A percentile compares a stretch with the other conserved stretches of the same genome.
Conservation (phyloP, 2,329 filamentous ascomycete species). For the Fusarium sp. region DNA sequence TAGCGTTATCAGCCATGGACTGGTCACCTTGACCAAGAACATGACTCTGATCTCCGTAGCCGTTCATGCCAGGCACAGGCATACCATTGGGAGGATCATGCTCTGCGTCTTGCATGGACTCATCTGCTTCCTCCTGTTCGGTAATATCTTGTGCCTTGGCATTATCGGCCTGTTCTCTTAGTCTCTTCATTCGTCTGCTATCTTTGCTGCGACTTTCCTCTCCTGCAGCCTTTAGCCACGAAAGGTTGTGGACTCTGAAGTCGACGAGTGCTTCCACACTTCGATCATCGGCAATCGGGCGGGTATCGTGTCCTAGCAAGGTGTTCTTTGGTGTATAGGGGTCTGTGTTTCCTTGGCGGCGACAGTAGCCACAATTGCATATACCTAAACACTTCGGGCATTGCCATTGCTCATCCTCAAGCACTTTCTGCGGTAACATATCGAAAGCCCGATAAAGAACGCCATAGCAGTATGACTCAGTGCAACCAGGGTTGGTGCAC, state of each 20-base stretch:
- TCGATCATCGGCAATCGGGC: conserved; percentile 87
- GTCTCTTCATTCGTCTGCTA: conserved; percentile 67
- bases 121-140: conserved; percentile 47
- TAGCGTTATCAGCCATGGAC: conserved; percentile 12
- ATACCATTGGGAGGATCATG: conserved; percentile 14
- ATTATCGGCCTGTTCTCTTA: conserved; percentile 68
- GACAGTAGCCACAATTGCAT: conserved; percentile 88
- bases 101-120: conserved; percentile 31
- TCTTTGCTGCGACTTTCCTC: conserved; percentile 69
- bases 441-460: conserved; percentile 92
- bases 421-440: conserved; percentile 83
- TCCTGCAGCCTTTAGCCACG: conserved; percentile 76
- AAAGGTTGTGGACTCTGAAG: conserved; percentile 88
- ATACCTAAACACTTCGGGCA: conserved; percentile 89
- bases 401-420: conserved; percentile 85
- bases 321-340: conserved; percentile 91
- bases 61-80: conserved; percentile 34
- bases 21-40: conserved; percentile 44
- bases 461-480: conserved; percentile 90
- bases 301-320: conserved; percentile 90
- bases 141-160: conserved; percentile 66
- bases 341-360: conserved; percentile 72
- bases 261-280: conserved; percentile 93
- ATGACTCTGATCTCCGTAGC: conserved; percentile 52
- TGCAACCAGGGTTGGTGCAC: conserved; percentile 78